Evolutionary conservation across 805 yeast species (phyloP).

Genomic region (Candida piceae): DNA sequence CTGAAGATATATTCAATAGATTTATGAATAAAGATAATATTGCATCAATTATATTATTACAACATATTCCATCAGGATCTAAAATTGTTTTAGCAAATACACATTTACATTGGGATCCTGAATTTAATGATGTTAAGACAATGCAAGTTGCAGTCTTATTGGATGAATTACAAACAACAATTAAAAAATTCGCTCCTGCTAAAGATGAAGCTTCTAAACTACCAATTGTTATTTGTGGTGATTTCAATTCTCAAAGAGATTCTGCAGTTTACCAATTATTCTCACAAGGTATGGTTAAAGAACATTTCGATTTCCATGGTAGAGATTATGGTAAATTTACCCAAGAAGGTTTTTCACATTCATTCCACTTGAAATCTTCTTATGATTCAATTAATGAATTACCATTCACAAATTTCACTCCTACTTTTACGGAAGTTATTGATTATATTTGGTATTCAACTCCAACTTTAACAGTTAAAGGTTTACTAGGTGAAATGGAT

Average conservation of each 20-base stretch:
- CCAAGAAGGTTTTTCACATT: conserved; percentile 80
- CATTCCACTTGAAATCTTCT: conserved; percentile 76
- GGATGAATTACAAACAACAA: conserved; percentile 74
- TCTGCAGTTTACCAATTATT: conserved; percentile 92
- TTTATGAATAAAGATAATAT: conserved; percentile 94
- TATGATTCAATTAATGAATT: conserved; percentile 82
- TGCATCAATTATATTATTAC: conserved; percentile 72
- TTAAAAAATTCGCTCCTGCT: conserved; percentile 37
- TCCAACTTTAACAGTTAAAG: conserved; percentile 71
- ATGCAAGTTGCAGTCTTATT: conserved; percentile 89
- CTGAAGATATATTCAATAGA: conserved; percentile 92
- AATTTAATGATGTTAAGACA: conserved; percentile 90
- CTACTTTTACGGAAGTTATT: conserved; percentile 86
- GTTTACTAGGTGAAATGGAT: conserved; percentile 81
- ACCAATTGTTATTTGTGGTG: conserved; percentile 90
- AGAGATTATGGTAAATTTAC: conserved; percentile 90
- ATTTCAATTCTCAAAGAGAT: conserved; percentile 81
- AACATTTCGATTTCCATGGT: conserved; percentile 77
- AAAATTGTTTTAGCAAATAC: conserved; percentile 76
- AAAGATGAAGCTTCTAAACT: conserved; percentile 36
- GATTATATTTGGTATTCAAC: conserved; percentile 96
- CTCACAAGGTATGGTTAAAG: conserved; percentile 71
- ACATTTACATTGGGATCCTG: conserved; percentile 98
- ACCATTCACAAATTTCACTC: conserved; percentile 92
- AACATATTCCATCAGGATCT: conserved; percentile 68